Conservation (phyloP, 176 grass and related monocot genomes). For the Phoenix roebelenii region DNA sequence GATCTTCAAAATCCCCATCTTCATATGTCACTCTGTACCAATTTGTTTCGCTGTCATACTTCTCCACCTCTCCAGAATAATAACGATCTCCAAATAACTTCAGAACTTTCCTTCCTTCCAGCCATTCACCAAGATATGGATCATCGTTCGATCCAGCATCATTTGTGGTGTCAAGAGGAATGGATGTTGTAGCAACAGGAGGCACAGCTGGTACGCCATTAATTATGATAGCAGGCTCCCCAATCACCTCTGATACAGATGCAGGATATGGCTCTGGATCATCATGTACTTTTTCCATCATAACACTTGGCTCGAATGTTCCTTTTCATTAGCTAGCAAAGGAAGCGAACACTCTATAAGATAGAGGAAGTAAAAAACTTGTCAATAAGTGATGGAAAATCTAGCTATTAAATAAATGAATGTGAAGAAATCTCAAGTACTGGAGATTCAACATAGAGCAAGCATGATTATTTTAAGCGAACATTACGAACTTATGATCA, state of each 20-base stretch:
- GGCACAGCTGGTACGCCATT: constrained; percentile 51
- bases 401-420: too few species aligned
- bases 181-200: constrained; percentile 18
- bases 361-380: too few species aligned
- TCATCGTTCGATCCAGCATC: constrained; percentile 32
- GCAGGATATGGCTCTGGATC: constrained; percentile 26
- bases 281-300: constrained; percentile 31
- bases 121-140: constrained; percentile 68
- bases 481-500: too few species aligned
- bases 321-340: too few species aligned
- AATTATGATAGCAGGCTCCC: constrained; percentile 80
- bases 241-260: constrained; percentile 42
- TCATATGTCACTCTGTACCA: constrained; percentile 83
- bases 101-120: constrained; percentile 67
- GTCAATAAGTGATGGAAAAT: too few species aligned
- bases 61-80: constrained; percentile 56
- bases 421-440: too few species aligned
- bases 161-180: constrained; percentile 16
- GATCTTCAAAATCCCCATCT: constrained; percentile 89
- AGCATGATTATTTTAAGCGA: too few species aligned
- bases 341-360: too few species aligned
- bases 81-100: constrained; percentile 59
- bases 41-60: constrained; percentile 68
- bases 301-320: too few species aligned
- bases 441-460: too few species aligned